Base-by-base conservation (phyloP, 306 rosid species). In the Chamaecrista fasciculata region DNA sequence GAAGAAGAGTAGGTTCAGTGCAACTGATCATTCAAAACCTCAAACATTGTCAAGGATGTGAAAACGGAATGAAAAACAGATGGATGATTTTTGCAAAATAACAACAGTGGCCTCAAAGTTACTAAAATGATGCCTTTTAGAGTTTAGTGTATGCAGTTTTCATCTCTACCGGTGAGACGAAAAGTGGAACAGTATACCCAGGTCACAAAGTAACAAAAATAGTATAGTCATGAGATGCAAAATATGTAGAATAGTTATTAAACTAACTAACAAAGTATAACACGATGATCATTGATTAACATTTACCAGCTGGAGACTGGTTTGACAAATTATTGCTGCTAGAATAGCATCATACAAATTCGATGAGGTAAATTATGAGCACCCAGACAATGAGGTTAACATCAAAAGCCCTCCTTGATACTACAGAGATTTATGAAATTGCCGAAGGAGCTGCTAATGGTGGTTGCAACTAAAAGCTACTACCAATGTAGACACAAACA, bases 401-500 rank as follows among this genome's bases (percentile, higher is more conserved):
- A 62, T 62, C 53, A 37, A 37, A 49, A 72, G 34, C 53, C 40
- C 52, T 50, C 52, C 31, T 49, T 49, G 62, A 37, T 10, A 14
- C 62, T 49, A 34, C 49, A 12, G n/a, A 56, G 74, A 56, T 19
- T 15, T 3, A 43, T 59, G 11, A 12, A 31, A 37, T 23, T 31
- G 43, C n/a, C 18, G 11, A 47, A 29, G 59, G 25, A 66, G 58
- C 60, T 48, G 20, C 20, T 26, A 66, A 9, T 57, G 47, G 59
- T 48, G 61, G 76, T 62, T 72, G 47, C 67, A 20, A 43, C 67
- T n/a, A 9, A 70, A 57, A 56, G 19, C 44, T 40, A 19, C 44
- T 28, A 33, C 36, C 6, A 3, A 5, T 33, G 2, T 33, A 33
- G 36, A 33, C 36, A 33, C 36, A 33, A 33, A 33, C 36, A 33